Percentiles rank a stretch among this genome's conserved stretches.
Evolutionary conservation across 2,329 filamentous ascomycete species (phyloP).

Genomic region (Cladorrhinum sp.): DNA sequence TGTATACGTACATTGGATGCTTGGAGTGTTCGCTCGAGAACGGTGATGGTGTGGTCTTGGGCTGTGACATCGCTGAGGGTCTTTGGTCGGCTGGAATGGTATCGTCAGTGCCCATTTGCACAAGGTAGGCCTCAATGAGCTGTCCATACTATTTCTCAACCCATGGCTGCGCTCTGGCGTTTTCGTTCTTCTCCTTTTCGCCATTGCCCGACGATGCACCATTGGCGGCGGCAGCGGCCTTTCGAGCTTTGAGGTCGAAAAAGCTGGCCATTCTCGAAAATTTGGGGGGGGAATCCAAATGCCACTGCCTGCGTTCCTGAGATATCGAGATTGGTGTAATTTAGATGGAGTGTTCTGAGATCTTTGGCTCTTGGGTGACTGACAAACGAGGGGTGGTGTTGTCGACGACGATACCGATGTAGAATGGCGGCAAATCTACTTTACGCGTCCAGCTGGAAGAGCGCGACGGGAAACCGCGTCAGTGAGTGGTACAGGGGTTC

Average conservation of each 20-base stretch:
- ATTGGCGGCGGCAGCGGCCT: constrained; percentile 69
- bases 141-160: constrained; percentile 90
- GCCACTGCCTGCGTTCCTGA: too few relatives aligned
- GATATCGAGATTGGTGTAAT: not conserved
- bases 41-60: constrained; percentile 93
- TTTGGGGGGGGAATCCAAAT: not conserved
- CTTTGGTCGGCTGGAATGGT: constrained; percentile 72
- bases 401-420: not conserved
- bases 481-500: constrained; percentile 13
- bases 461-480: constrained; percentile 3
- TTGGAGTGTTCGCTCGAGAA: constrained; percentile 88
- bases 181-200: constrained; percentile 65
- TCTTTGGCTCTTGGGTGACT: too few relatives aligned
- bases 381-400: not conserved
- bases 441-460: constrained; percentile 21
- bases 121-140: not conserved
- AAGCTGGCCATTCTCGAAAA: constrained; percentile 71
- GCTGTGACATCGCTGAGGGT: constrained; percentile 91
- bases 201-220: constrained; percentile 56
- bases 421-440: constrained; percentile 9
- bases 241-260: constrained; percentile 91
- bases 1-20: constrained; percentile 70
- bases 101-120: constrained; percentile 28
- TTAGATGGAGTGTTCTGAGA: not conserved
- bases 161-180: constrained; percentile 78